A percentile compares a stretch with the other conserved stretches of the same genome.
Evolutionary conservation across 768 basidiomycete species (phyloP).

Genomic region (Leucosporidium creatinivorum): DNA sequence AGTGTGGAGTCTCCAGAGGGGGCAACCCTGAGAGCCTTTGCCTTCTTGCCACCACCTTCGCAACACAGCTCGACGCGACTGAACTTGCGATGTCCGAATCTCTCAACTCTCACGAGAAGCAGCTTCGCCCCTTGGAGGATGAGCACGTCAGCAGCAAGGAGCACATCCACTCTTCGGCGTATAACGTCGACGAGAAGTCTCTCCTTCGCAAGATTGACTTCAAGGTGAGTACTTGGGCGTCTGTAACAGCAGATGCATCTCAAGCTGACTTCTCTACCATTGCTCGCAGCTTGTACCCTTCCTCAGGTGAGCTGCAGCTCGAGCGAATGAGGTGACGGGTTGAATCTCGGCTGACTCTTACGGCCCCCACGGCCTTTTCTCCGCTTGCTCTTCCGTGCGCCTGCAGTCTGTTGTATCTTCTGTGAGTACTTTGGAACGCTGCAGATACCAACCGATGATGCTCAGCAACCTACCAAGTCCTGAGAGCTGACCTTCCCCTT

Average conservation of each 20-base stretch:
- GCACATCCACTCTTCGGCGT: not conserved
- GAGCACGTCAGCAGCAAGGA: too few species aligned
- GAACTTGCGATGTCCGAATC: too few species aligned
- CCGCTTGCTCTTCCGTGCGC: not conserved
- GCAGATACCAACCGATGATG: too few species aligned
- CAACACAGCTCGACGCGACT: too few species aligned
- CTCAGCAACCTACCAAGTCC: not conserved
- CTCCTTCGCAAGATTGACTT: constrained; percentile 56
- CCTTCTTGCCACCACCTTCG: too few species aligned
- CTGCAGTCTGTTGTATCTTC: not conserved
- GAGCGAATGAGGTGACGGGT: not conserved
- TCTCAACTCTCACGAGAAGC: too few species aligned
- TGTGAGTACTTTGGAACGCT: not conserved
- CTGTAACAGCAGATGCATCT: constrained; percentile 38
- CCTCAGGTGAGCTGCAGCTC: not conserved
- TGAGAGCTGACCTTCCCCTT: not conserved
- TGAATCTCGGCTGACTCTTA: too few species aligned
- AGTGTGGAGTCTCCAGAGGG: too few species aligned
- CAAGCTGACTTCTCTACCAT: constrained; percentile 7
- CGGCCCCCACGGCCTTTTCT: too few species aligned
- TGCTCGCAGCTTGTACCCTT: not conserved
- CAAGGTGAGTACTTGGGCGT: constrained; percentile 28
- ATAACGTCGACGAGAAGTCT: constrained; percentile 43
- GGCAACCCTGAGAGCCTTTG: too few species aligned
- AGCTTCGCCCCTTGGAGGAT: too few species aligned